Evolutionary conservation across 768 basidiomycete genomes (phyloP).

Genomic region (Boletus insuetus): DNA sequence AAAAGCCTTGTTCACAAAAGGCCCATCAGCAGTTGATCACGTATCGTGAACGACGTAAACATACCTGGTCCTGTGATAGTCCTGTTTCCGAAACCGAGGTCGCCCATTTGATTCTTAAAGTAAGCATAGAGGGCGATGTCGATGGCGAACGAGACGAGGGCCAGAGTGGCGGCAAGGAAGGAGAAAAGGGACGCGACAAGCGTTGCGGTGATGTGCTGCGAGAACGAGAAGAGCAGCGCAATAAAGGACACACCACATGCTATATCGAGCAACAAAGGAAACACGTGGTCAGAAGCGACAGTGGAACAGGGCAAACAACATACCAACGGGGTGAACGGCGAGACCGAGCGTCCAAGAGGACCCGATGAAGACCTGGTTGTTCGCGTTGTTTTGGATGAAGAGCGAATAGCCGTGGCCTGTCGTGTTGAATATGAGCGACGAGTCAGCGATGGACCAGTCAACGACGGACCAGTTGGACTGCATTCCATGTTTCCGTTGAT

Average conservation of each 20-base stretch:
- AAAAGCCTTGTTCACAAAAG: slow-evolving; percentile 52
- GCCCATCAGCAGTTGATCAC: background rate
- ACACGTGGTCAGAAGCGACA: slow-evolving; percentile 1
- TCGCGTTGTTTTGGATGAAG: slow-evolving; percentile 20
- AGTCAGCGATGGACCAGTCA: background rate
- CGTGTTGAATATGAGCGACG: background rate
- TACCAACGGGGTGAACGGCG: slow-evolving; percentile 74
- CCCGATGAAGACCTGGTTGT: slow-evolving; percentile 39
- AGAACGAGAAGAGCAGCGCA: slow-evolving; percentile 62
- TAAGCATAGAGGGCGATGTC: slow-evolving; percentile 72
- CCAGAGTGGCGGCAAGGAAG: slow-evolving; percentile 66
- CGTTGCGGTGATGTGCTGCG: slow-evolving; percentile 47
- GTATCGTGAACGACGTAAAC: slow-evolving; percentile 13
- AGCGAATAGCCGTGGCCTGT: slow-evolving; percentile 59
- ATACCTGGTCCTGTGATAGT: slow-evolving; percentile 66
- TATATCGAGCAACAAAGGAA: slow-evolving; percentile 12
- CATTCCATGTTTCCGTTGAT: slow-evolving; percentile 42
- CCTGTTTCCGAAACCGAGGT: slow-evolving; percentile 40
- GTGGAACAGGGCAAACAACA: slow-evolving; percentile 21
- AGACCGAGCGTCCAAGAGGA: slow-evolving; percentile 72
- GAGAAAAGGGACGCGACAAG: slow-evolving; percentile 48
- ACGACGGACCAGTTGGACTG: slow-evolving; percentile 40
- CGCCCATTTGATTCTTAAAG: slow-evolving; percentile 54
- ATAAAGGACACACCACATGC: slow-evolving; percentile 57
- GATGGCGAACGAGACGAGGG: slow-evolving; percentile 71